These are phyloP conservation scores for Coriaria nepalensis DNA, from an alignment of 306 rosid species.

Conservation along the genomic window DNA sequence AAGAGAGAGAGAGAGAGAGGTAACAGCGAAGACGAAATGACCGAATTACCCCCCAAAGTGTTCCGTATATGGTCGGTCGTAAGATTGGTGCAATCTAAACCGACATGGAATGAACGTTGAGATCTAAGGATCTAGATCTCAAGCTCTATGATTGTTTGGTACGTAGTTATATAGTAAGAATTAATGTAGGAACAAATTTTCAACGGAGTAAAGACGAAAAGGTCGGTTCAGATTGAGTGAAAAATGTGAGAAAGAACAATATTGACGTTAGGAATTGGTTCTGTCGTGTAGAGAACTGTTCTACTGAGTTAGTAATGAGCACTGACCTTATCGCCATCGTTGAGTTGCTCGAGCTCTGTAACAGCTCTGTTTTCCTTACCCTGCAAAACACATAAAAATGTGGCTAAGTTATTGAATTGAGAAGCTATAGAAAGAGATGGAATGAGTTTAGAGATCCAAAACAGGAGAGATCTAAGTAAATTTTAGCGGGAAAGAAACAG, in stretches of 20 bases:
- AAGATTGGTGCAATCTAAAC: background rate
- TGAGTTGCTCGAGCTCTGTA: slow-evolving; percentile 62
- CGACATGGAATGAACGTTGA: slow-evolving; percentile 55
- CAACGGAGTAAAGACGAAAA: slow-evolving; percentile 15
- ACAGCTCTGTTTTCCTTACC: slow-evolving; percentile 25
- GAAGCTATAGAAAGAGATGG: background rate
- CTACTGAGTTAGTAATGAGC: background rate
- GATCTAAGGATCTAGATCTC: slow-evolving; percentile 43
- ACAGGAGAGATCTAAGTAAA: too few relatives aligned
- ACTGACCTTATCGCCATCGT: slow-evolving; percentile 72
- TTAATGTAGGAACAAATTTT: slow-evolving; percentile 16
- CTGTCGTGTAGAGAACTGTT: slow-evolving; percentile 2
- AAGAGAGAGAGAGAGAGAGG: background rate
- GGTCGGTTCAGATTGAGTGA: slow-evolving; percentile 27
- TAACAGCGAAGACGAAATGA: slow-evolving; percentile 10
- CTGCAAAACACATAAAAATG: slow-evolving; percentile 12
- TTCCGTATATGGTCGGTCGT: background rate
- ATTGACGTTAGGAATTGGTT: slow-evolving; percentile 12
- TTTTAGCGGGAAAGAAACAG: too few relatives aligned
- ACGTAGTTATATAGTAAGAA: slow-evolving; percentile 6
- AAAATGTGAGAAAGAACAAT: background rate
- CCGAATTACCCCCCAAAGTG: slow-evolving; percentile 5
- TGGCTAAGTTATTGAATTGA: background rate
- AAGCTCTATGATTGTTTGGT: slow-evolving; percentile 34
- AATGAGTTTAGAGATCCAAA: background rate